Base-by-base conservation (phyloP, 1,284 basidiomycete species). In the Apiotrichum montevideense region DNA sequence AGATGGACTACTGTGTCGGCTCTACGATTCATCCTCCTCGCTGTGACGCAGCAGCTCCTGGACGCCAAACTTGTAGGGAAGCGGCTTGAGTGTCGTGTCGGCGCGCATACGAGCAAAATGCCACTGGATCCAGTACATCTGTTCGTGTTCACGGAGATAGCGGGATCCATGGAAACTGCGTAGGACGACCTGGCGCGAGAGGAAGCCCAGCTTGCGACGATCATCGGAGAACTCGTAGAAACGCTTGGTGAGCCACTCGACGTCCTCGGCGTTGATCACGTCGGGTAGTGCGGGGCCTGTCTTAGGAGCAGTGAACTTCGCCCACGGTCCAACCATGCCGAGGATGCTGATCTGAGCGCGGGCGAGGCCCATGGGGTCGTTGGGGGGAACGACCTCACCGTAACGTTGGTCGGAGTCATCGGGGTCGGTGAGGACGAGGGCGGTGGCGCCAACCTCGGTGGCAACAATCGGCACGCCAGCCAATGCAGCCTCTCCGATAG, bases 51-150 rank as follows among this genome's bases (percentile, higher is more conserved):
- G 35, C 6, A 40, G 35, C 15, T 49, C 47, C 3, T 35, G 35
- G n/a, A 37, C 15, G 10, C 55, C 55, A 37, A 56, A 56, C 14
- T 41, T 41, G 50, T 51, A 56, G 10, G 55, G 55, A 15, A 37
- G 45, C 7, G 55, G 43, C 42, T 52, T 47, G 49, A 56, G 50
- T 7, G 44, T 4, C 29, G 45, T 39, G 55, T 56, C 39, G 33
- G 40, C 50, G 40, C 50, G 55, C 55, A 56, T 56, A 4, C 46
- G 50, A 4, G 55, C 50, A 2, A 56, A 45, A 7, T 56, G 55
- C 55, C 55, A 56, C 46, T 56, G 55, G 50, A 56, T 56, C 55
- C 55, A 56, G 51, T 56, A 56, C 57, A 58, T 58, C 41, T 58
- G 57, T 41, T 58, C 57, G 46, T 58, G 57, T 32, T 58, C 57